These are phyloP conservation scores for Pythium dissotocum DNA, from an alignment of 352 stramenopile species.

Conservation along the genomic window DNA sequence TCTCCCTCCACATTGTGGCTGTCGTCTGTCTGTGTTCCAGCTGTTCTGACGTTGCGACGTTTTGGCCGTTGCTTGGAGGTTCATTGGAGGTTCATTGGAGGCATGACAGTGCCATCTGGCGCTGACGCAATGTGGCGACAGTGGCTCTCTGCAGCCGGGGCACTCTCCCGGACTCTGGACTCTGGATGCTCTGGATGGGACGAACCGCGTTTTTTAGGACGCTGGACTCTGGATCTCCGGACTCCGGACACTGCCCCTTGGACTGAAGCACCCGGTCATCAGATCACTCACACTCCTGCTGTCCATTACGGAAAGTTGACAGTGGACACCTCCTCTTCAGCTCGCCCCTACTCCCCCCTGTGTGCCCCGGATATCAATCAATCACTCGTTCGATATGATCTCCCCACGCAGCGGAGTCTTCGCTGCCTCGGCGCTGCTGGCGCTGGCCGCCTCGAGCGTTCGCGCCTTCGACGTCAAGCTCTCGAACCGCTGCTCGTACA, in stretches of 20 bases:
- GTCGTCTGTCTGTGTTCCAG: neutral
- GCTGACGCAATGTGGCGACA: neutral
- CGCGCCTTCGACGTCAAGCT: slow-evolving; percentile 44
- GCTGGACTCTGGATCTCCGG: neutral
- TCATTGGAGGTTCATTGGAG: neutral
- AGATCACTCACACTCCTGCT: neutral
- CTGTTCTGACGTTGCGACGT: neutral
- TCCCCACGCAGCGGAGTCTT: slow-evolving; percentile 2
- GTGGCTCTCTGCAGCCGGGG: neutral
- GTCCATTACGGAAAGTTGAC: neutral
- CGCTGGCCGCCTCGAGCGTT: slow-evolving; percentile 12
- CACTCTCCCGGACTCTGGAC: neutral
- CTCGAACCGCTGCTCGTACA: slow-evolving; percentile 46
- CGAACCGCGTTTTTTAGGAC: neutral
- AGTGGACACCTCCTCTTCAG: neutral
- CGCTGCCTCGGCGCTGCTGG: slow-evolving; percentile 33
- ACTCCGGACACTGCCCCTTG: neutral
- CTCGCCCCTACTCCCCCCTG: neutral
- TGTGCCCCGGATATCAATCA: neutral
- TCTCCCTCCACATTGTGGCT: neutral
- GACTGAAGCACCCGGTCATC: neutral
- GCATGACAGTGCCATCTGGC: neutral
- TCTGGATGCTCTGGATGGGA: neutral
- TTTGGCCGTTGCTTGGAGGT: neutral
- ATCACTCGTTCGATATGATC: neutral